Conservation (phyloP, 2,329 filamentous ascomycete species). For the Corinectria fuckeliana region DNA sequence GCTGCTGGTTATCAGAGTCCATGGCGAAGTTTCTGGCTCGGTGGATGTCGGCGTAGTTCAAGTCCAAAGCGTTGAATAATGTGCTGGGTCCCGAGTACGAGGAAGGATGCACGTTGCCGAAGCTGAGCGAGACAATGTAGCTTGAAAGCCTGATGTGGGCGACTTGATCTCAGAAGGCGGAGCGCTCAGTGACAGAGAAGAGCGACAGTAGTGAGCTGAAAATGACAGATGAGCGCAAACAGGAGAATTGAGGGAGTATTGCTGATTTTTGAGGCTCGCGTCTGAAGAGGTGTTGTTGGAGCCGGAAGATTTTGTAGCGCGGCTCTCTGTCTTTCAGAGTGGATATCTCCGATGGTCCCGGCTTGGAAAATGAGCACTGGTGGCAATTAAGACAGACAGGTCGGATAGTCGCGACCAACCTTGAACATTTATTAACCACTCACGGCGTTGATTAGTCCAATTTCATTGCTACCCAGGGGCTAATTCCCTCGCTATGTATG, state of each 20-base stretch:
- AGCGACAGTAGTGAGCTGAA: background rate
- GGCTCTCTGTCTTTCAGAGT: slow-evolving; percentile 21
- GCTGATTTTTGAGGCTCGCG: slow-evolving; percentile 9
- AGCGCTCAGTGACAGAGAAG: background rate
- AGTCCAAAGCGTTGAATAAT: background rate
- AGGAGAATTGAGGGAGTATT: background rate
- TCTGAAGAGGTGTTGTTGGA: slow-evolving; percentile 25
- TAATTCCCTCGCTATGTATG: background rate
- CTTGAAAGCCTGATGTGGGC: background rate
- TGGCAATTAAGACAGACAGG: slow-evolving; percentile 12
- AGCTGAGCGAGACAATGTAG: slow-evolving; percentile 10
- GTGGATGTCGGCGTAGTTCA: background rate
- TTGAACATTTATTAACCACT: too few species aligned
- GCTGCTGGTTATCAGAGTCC: slow-evolving; percentile 36
- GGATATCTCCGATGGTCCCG: slow-evolving; percentile 26
- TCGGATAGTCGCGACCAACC: too few species aligned
- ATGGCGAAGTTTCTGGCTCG: slow-evolving; percentile 19
- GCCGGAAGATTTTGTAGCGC: slow-evolving; percentile 36
- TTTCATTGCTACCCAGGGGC: background rate
- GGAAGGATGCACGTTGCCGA: background rate
- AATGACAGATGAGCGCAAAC: background rate
- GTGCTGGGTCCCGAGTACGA: background rate
- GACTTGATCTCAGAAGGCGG: slow-evolving; percentile 1
- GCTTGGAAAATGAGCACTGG: slow-evolving; percentile 14
- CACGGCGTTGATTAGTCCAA: slow-evolving; percentile 1